Conservation (phyloP, 2,329 filamentous ascomycete species). For the Aspergillus cejpii region DNA sequence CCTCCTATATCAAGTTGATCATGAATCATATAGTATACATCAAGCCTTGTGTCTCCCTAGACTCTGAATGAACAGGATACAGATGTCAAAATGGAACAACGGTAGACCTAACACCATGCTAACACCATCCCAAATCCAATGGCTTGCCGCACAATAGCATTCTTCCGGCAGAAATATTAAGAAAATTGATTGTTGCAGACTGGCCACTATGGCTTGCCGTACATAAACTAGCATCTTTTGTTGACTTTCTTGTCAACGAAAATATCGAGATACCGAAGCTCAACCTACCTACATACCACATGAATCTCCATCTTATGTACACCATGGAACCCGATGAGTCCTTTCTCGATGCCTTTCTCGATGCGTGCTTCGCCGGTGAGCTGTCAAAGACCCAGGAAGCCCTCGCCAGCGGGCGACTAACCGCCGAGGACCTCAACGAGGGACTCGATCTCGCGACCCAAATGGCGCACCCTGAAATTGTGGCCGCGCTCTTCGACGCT, state of each 20-base stretch:
- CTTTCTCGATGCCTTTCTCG: background rate
- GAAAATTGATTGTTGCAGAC: too few relatives aligned
- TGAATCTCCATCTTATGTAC: background rate
- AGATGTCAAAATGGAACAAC: background rate
- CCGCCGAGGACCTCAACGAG: conserved; percentile 4
- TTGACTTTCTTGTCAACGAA: too few relatives aligned
- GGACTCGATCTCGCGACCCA: conserved; percentile 8
- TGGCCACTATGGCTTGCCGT: too few relatives aligned
- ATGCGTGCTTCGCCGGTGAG: conserved; percentile 2
- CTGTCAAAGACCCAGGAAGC: conserved; percentile 5
- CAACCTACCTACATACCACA: background rate
- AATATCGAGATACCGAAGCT: background rate
- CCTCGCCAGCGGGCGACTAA: conserved; percentile 6
- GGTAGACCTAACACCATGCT: background rate
- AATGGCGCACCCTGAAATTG: conserved; percentile 6
- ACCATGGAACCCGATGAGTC: background rate
- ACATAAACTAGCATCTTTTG: background rate
- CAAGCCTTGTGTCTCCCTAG: background rate
- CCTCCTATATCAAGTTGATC: too few relatives aligned
- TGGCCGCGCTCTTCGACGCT: conserved; percentile 9
- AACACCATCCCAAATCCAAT: background rate
- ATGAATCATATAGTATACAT: background rate
- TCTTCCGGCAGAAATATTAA: too few relatives aligned
- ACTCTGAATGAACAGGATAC: background rate
- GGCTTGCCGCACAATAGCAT: too few relatives aligned